phyloP scores from a whole-genome alignment of 768 basidiomycete genomes.

The Obba rivulosa region DNA sequence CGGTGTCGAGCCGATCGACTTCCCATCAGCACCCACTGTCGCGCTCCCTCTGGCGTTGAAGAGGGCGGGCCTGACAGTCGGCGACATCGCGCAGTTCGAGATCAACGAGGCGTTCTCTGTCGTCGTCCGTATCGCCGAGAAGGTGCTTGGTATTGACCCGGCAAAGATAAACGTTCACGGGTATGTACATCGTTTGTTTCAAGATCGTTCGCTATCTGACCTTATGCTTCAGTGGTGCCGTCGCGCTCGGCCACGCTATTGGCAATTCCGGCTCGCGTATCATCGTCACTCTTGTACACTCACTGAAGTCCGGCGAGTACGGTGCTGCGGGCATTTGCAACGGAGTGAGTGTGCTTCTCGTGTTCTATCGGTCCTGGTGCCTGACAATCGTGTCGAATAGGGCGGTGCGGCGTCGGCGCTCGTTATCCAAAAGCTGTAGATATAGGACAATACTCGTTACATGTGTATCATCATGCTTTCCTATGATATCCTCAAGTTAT shows the following conservation, averaged over 20 bases:
- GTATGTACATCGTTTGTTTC: conserved; percentile 36
- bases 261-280: conserved; percentile 95
- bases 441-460: conserved; percentile 3
- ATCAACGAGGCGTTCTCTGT: conserved; percentile 98
- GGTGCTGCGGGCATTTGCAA: conserved; percentile 97
- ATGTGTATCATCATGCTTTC: conserved; percentile 5
- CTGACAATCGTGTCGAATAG: conserved; percentile 32
- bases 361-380: not conserved
- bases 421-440: conserved; percentile 77
- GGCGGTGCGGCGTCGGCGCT: conserved; percentile 92
- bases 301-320: conserved; percentile 88
- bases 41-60: conserved; percentile 86
- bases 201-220: too few relatives aligned
- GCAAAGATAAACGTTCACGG: conserved; percentile 89
- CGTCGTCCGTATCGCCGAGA: conserved; percentile 87
- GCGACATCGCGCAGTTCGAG: conserved; percentile 90
- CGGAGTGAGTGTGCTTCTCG: conserved; percentile 56
- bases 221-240: conserved; percentile 68
- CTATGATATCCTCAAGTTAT: conserved; percentile 7
- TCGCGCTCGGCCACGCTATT: conserved; percentile 93
- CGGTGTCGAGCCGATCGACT: conserved; percentile 94
- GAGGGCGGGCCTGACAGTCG: conserved; percentile 73
- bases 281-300: conserved; percentile 86
- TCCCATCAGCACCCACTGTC: conserved; percentile 90
- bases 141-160: conserved; percentile 77